These are phyloP conservation scores for Balamuthia mandrillaris DNA, from an alignment of 208 protist species.

Conservation along the genomic window DNA sequence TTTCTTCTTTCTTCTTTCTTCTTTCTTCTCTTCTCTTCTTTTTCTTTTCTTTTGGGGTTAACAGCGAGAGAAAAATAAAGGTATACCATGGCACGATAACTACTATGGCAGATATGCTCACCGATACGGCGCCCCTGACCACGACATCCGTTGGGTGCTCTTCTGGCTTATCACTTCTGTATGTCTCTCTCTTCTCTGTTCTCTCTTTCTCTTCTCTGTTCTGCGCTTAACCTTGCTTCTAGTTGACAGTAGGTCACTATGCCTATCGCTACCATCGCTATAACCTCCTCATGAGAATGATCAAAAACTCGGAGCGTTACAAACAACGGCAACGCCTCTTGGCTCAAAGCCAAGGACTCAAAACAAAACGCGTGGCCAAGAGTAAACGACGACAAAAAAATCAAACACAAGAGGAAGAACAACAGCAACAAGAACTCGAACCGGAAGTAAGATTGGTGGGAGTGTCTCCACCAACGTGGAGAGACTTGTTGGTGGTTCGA, in stretches of 20 bases:
- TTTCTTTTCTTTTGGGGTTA: not conserved
- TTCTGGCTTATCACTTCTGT: constrained; percentile 26
- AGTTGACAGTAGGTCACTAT: constrained; percentile 18
- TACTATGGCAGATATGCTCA: constrained; percentile 31
- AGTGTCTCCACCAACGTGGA: not conserved
- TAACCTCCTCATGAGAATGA: not conserved
- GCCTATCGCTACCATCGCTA: not conserved
- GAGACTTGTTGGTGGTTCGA: not conserved
- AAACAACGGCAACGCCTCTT: not conserved
- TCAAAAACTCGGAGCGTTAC: not conserved
- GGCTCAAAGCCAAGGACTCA: not conserved
- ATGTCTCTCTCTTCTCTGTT: not conserved
- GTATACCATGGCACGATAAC: constrained; percentile 30
- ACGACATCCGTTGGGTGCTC: constrained; percentile 28
- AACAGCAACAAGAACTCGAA: not conserved
- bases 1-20: not conserved
- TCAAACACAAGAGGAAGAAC: not conserved
- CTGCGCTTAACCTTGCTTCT: not conserved
- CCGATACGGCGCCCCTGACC: constrained; percentile 25
- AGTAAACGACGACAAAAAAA: not conserved
- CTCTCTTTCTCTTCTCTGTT: not conserved
- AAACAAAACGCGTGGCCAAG: not conserved
- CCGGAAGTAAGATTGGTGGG: constrained; percentile 17
- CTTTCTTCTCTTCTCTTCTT: not conserved
- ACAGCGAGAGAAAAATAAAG: not conserved